phyloP scores from a whole-genome alignment of 305 asterid genomes.

The Rubia peregrina region DNA sequence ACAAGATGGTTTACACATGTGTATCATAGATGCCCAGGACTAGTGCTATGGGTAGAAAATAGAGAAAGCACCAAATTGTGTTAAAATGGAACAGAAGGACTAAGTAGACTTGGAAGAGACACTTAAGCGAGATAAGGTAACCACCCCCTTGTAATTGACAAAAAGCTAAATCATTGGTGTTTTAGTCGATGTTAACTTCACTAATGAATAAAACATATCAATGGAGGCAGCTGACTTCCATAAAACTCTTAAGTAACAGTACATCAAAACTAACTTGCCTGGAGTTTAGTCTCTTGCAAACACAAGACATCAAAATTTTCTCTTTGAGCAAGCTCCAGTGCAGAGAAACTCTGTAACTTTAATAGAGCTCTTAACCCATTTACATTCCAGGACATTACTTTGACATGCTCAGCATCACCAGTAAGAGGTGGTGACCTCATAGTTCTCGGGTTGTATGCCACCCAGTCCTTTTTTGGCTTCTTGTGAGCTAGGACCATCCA shows the following conservation, averaged over 20 bases:
- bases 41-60: neutral
- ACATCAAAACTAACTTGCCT: conserved; percentile 38
- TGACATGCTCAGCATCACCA: conserved; percentile 44
- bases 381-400: conserved; percentile 93
- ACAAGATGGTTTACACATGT: neutral
- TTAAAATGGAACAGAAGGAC: neutral
- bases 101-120: neutral
- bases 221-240: conserved; percentile 4
- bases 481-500: conserved; percentile 90
- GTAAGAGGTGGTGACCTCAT: conserved; percentile 77
- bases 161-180: neutral
- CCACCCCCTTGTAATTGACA: neutral
- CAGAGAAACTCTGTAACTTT: conserved; percentile 57
- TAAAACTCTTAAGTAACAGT: neutral
- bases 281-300: conserved; percentile 91
- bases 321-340: conserved; percentile 66
- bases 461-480: conserved; percentile 87
- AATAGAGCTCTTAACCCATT: conserved; percentile 87
- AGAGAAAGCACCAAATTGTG: neutral
- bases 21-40: neutral
- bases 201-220: neutral
- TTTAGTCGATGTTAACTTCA: conserved; percentile 3
- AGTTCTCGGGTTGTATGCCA: conserved; percentile 75
- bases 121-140: neutral
- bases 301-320: conserved; percentile 82